These are phyloP conservation scores for Rhodotorula sp. DNA, from an alignment of 1,284 basidiomycete genomes.

Conservation along the genomic window DNA sequence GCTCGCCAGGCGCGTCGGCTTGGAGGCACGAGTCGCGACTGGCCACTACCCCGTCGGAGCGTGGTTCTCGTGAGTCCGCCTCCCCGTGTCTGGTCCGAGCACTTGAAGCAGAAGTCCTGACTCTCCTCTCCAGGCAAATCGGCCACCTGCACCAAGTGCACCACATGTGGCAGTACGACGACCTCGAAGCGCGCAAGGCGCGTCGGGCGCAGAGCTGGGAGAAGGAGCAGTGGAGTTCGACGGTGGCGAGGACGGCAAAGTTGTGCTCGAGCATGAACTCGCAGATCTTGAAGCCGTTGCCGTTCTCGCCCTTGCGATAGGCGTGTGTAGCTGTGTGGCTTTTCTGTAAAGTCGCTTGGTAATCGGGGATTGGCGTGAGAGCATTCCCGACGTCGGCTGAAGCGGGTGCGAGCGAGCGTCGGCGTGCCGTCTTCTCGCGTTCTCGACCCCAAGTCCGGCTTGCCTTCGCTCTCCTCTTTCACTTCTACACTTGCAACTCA, in stretches of 20 bases:
- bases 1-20: constrained; percentile 35
- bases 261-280: constrained; percentile 75
- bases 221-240: constrained; percentile 56
- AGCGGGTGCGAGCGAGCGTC: not conserved
- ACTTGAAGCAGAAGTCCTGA: not conserved
- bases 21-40: constrained; percentile 31
- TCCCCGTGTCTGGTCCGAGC: too few relatives aligned
- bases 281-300: constrained; percentile 67
- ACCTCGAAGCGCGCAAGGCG: constrained; percentile 73
- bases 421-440: not conserved
- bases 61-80: constrained; percentile 3
- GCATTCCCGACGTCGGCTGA: not conserved
- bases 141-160: constrained; percentile 74
- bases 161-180: constrained; percentile 93
- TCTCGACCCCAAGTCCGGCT: not conserved
- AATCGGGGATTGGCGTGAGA: not conserved
- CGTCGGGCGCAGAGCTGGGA: constrained; percentile 86
- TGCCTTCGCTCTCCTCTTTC: not conserved
- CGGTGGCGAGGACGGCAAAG: constrained; percentile 65
- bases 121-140: too few relatives aligned
- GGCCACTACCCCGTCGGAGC: constrained; percentile 37
- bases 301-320: constrained; percentile 58
- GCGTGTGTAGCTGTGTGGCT: not conserved
- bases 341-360: not conserved
- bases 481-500: not conserved